These are phyloP conservation scores for Ceratocystis alfenasii DNA, from an alignment of 2,329 filamentous ascomycete genomes.

Conservation along the genomic window DNA sequence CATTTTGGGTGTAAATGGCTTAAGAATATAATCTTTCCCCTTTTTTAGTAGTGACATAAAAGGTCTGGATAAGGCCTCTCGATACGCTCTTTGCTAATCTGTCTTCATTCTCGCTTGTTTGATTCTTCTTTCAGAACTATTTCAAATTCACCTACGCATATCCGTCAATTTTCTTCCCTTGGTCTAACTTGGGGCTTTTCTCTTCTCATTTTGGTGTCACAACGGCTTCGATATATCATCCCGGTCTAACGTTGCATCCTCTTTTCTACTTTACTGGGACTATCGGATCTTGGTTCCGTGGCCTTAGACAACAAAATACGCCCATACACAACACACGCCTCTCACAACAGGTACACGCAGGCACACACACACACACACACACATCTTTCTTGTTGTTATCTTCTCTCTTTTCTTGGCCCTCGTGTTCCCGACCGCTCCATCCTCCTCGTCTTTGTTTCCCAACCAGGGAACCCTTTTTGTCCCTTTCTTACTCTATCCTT, in stretches of 20 bases:
- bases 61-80: too few species aligned
- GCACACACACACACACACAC: not conserved
- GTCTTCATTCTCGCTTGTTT: not conserved
- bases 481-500: not conserved
- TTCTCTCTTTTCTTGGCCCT: not conserved
- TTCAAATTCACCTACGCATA: not conserved
- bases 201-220: not conserved
- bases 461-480: not conserved
- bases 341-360: not conserved
- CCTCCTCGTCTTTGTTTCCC: not conserved
- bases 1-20: constrained; percentile 12
- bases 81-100: too few species aligned
- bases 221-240: not conserved
- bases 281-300: not conserved
- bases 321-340: not conserved
- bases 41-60: too few species aligned
- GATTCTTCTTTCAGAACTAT: not conserved
- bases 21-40: not conserved
- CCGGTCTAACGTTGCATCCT: constrained; percentile 8
- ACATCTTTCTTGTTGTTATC: not conserved
- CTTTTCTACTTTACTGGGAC: not conserved
- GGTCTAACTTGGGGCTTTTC: not conserved
- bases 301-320: not conserved
- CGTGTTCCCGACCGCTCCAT: not conserved
- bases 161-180: not conserved